Base-by-base conservation (phyloP, 768 basidiomycete genomes). In the Epithele typhae region DNA sequence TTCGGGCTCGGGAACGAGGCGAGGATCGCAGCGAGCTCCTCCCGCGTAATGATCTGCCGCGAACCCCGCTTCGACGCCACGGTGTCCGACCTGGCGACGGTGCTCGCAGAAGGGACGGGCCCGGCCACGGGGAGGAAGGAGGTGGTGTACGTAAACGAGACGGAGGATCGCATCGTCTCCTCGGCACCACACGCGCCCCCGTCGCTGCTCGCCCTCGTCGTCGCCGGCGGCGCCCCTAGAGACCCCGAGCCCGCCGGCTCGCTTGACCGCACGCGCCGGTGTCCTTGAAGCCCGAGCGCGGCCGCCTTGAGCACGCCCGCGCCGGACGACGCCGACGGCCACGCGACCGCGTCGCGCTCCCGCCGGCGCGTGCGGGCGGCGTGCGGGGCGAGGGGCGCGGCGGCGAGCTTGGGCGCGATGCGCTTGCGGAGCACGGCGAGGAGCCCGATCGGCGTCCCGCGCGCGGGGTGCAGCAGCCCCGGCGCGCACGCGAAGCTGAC, bases 401-500 rank as follows among this genome's bases (percentile, higher is more conserved):
- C 78, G 1, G 74, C 63, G 17, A 90, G 59, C 58, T 84, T 91
- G n/a, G 79, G 64, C 0, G 75, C 70, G 25, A 89, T 68, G 44
- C 73, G 78, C 67, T 91, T 91, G 64, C 74, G 81, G 60, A 91
- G 68, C 35, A 87, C 71, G 18, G 87, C 82, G 65, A 90, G 76
- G 32, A 92, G 62, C 23, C 73, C 75, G 43, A 84, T 50, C 15
- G 55, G 58, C 64, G 79, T 85, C 33, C 80, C 86, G 61, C 84
- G 82, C 4, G 69, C 61, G 0, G 78, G 77, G 49, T 80, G 74
- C 23, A 90, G 59, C 17, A 88, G 65, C 44, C 73, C 69, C 0
- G 87, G 87, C 3, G 86, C 81, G 58, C 89, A 92, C 15, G 79
- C 76, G 62, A 91, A 90, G 15, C 77, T 77, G 19, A 91, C 63